Evolutionary conservation across 108 stramenopile genomes (phyloP), one percentile per base, ranked within the genome.

Genomic region (Pseudonitzschia multistriata): DNA sequence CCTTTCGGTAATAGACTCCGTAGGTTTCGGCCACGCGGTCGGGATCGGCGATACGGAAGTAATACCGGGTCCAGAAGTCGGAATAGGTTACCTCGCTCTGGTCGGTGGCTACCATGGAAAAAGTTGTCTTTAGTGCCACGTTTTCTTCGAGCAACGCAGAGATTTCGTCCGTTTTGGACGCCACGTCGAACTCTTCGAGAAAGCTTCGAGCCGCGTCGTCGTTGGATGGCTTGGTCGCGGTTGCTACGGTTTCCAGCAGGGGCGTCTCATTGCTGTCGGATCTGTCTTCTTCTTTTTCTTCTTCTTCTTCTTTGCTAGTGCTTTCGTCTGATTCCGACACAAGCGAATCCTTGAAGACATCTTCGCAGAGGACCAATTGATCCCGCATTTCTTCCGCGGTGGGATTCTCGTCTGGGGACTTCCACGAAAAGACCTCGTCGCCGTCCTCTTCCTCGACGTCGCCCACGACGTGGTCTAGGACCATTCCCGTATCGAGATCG

Each of bases 11-110:
- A 59, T 57, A 70, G 47, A 30, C 11, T 8, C 6, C 1, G 35
- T 70, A 70, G 7, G 68, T 70, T 19, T 59, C 42, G 8, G 6
- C 3, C n/a, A 70, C 17, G 1, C 62, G 31, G 15, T 72, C 78
- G 1, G 70, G 63, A 14, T 56, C 57, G 62, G 79, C 72, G 55
- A 88, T 87, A 39, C 86, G 74, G 55, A 74, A 83, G 74, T 76
- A 92, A 68, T 88, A 88, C 22, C 90, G 82, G 34, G 83, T 62
- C 87, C 87, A 92, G 73, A 92, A 92, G 6, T 88, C 82, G 47
- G 80, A 65, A 39, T 85, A 85, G 17, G 73, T 68, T n/a, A 92
- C 86, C 8, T 4, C 4, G 29, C 29, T 28, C 27, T 55, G 29
- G 34, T 25, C n/a, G 6, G 29, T 33, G 31, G 57, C 29, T 6